Evolutionary conservation across 495 filamentous ascomycete species (phyloP).

Genomic region (Gamarada debralockiae): DNA sequence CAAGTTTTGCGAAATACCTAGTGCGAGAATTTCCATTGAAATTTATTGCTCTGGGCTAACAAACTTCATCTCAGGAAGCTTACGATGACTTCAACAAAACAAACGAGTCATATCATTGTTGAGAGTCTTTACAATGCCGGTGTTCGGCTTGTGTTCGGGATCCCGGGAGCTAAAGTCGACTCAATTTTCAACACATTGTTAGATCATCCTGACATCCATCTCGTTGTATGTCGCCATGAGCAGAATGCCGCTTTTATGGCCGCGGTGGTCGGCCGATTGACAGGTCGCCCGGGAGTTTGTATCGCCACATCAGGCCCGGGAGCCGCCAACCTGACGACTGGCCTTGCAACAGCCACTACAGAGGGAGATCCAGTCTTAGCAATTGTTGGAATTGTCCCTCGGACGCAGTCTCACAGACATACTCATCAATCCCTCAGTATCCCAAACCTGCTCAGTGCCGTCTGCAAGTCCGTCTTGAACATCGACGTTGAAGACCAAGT

Average conservation of each 20-base stretch:
- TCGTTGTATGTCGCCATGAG: conserved; percentile 35
- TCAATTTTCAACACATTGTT: conserved; percentile 33
- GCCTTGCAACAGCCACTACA: conserved; percentile 26
- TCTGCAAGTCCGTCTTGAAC: conserved; percentile 26
- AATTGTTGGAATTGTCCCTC: conserved; percentile 31
- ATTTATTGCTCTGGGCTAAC: neutral
- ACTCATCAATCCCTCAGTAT: conserved; percentile 35
- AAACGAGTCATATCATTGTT: conserved; percentile 32
- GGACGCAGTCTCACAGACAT: conserved; percentile 28
- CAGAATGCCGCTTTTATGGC: conserved; percentile 40
- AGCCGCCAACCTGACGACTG: conserved; percentile 33
- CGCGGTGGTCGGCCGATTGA: conserved; percentile 31
- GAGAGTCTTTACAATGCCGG: conserved; percentile 35
- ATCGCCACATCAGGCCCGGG: conserved; percentile 36
- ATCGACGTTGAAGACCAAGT: conserved; percentile 34
- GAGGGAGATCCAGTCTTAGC: conserved; percentile 30
- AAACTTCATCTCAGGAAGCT: neutral
- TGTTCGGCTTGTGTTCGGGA: conserved; percentile 34
- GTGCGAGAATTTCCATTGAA: neutral
- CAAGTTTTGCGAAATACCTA: no score
- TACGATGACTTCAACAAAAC: conserved; percentile 13
- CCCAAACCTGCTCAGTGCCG: conserved; percentile 28
- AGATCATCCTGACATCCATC: conserved; percentile 34
- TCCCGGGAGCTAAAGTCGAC: conserved; percentile 36
- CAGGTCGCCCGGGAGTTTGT: conserved; percentile 32